Evolutionary conservation across 805 yeast species (phyloP), one percentile per base, ranked within the genome.

Genomic region (Cyberlindnera americana): DNA sequence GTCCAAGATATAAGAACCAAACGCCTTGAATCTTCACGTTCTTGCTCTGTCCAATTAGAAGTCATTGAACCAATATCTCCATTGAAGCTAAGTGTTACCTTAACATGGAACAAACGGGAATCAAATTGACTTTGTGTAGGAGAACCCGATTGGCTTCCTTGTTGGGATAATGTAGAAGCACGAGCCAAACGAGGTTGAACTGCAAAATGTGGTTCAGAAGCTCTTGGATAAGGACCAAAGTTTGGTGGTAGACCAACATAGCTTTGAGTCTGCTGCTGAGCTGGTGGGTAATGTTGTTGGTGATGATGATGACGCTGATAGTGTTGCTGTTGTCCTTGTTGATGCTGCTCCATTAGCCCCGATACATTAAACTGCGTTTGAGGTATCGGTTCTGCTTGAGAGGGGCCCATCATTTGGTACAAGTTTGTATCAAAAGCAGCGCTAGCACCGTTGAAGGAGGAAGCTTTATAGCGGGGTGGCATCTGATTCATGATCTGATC

Each of bases 21-120:
- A 29, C 83, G 58, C 37, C 84, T 60, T 26, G 66, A 62, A 12
- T 54, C 50, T 16, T 50, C 47, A 25, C 57, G 48, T 46, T 78
- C 83, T 26, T 64, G 67, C 5, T 52, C 51, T 1, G 72, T 59
- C 83, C 83, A 78, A 47, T 63, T 52, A 27, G 54, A 53, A 1
- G 70, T 60, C 67, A 75, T 65, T 2, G 46, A 18, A 3, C 34
- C 24, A 3, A 50, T 23, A 17, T 49, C 50, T 6, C 49, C 54
- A 7, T 29, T 34, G 21, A 49, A 45, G 3, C 47, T 45, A 0
- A 50, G 22, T 0, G 52, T 44, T 2, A 45, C 54, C 22, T 46
- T 53, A 3, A 49, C 48, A 15, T 44, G 42, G 13, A 40, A 16
- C 9, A 35, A 15, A 9, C 32, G 19, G 13, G 36, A 12, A 11